phyloP scores from a whole-genome alignment of 1,139 yeast genomes.

The Wickerhamomyces sp. region DNA sequence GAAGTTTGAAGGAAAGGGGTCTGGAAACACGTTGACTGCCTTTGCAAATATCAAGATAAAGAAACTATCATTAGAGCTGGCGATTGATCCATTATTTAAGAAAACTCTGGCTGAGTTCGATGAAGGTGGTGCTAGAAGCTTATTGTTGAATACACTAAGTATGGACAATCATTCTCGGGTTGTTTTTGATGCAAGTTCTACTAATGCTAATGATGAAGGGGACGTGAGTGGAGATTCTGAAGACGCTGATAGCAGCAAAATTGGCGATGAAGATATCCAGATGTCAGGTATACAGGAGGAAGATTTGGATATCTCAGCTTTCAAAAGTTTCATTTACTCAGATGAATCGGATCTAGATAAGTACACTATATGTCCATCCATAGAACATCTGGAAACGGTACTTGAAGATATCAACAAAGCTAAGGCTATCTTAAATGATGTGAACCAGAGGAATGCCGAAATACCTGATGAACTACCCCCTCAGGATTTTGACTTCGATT shows the following conservation, averaged over 20 bases:
- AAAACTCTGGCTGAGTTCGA: constrained; percentile 90
- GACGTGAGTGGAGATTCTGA: constrained; percentile 10
- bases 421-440: constrained; percentile 45
- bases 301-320: constrained; percentile 24
- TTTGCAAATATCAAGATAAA: constrained; percentile 62
- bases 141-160: constrained; percentile 63
- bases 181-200: constrained; percentile 33
- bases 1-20: constrained; percentile 36
- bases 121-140: constrained; percentile 90
- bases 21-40: constrained; percentile 44
- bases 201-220: constrained; percentile 10
- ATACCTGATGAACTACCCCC: constrained; percentile 2
- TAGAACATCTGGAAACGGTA: constrained; percentile 51
- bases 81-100: constrained; percentile 83
- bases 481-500: constrained; percentile 11
- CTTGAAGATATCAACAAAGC: constrained; percentile 56
- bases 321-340: constrained; percentile 28
- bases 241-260: constrained; percentile 12
- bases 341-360: constrained; percentile 34
- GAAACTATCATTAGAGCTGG: constrained; percentile 69
- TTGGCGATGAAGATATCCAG: constrained; percentile 20
- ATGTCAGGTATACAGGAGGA: constrained; percentile 18
- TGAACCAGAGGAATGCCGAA: constrained; percentile 26
- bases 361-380: constrained; percentile 57
- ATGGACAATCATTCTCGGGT: constrained; percentile 30